Percentiles rank a stretch among this genome's conserved stretches.
These are phyloP conservation scores for Quercus alba DNA, from an alignment of 306 rosid species.

Conservation along the genomic window DNA sequence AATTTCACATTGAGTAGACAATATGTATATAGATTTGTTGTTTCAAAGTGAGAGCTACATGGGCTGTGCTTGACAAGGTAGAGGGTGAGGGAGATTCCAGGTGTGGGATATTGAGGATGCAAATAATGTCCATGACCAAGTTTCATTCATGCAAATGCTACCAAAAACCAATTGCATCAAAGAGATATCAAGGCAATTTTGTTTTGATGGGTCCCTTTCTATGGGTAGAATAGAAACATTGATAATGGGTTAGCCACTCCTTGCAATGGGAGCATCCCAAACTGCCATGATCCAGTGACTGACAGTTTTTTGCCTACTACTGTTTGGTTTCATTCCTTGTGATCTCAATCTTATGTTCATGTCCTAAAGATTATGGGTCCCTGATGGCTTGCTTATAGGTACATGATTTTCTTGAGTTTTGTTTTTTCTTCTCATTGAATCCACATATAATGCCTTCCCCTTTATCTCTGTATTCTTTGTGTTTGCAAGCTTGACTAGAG, in stretches of 20 bases:
- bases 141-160: constrained; percentile 85
- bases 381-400: constrained; percentile 46
- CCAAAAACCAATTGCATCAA: constrained; percentile 71
- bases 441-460: background rate
- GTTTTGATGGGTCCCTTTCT: constrained; percentile 62
- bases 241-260: constrained; percentile 48
- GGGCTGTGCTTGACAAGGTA: constrained; percentile 89
- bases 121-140: constrained; percentile 65
- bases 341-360: constrained; percentile 67
- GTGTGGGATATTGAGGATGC: constrained; percentile 99
- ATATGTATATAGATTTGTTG: no score
- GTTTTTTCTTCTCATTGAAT: no score
- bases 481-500: background rate
- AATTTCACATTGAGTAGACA: no score
- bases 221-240: constrained; percentile 34
- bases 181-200: constrained; percentile 59
- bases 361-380: constrained; percentile 56
- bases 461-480: background rate
- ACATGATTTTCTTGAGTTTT: no score
- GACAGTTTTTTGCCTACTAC: constrained; percentile 64
- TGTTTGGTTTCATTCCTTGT: constrained; percentile 73
- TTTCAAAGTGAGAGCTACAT: no score
- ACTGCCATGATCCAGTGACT: constrained; percentile 47
- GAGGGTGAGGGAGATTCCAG: constrained; percentile 73
- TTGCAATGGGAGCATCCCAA: constrained; percentile 43